Percentiles rank a stretch among this genome's conserved stretches.
phyloP scores from a whole-genome alignment of 768 basidiomycete species.

The Xanthoconium purpureum region DNA sequence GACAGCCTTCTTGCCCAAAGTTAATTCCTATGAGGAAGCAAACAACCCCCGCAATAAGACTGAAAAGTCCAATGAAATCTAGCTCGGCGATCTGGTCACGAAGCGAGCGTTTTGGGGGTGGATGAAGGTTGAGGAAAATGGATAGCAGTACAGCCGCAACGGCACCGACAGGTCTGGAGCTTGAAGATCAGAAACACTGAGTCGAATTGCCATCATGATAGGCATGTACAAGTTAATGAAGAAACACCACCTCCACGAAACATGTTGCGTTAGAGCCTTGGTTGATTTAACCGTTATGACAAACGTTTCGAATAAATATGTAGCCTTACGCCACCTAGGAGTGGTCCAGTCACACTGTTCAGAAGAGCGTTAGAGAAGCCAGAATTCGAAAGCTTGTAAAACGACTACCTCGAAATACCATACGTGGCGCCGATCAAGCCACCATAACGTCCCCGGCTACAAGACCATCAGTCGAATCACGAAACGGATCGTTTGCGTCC shows the following conservation, averaged over 20 bases:
- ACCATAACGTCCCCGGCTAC: constrained; percentile 73
- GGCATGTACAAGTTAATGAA: constrained; percentile 65
- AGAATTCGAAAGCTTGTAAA: not conserved
- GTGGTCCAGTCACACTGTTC: constrained; percentile 64
- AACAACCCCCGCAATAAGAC: constrained; percentile 63
- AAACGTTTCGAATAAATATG: not conserved
- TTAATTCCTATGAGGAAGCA: constrained; percentile 70
- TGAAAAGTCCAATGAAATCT: constrained; percentile 63
- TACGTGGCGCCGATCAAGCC: constrained; percentile 78
- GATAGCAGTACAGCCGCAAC: constrained; percentile 57
- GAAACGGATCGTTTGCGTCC: not conserved
- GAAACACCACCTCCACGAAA: constrained; percentile 82
- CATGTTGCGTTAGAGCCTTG: constrained; percentile 68
- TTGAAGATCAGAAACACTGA: not conserved
- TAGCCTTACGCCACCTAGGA: constrained; percentile 72
- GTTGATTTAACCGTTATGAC: not conserved
- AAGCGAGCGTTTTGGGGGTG: constrained; percentile 56
- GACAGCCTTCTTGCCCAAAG: constrained; percentile 62
- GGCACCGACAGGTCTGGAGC: constrained; percentile 63
- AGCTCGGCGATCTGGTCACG: constrained; percentile 58
- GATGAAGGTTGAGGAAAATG: constrained; percentile 72
- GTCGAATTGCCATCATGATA: not conserved
- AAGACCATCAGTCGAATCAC: not conserved
- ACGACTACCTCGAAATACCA: constrained; percentile 54
- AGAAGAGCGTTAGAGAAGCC: not conserved